Base-by-base conservation (phyloP, 345 rosid species). In the Citrus medica region DNA sequence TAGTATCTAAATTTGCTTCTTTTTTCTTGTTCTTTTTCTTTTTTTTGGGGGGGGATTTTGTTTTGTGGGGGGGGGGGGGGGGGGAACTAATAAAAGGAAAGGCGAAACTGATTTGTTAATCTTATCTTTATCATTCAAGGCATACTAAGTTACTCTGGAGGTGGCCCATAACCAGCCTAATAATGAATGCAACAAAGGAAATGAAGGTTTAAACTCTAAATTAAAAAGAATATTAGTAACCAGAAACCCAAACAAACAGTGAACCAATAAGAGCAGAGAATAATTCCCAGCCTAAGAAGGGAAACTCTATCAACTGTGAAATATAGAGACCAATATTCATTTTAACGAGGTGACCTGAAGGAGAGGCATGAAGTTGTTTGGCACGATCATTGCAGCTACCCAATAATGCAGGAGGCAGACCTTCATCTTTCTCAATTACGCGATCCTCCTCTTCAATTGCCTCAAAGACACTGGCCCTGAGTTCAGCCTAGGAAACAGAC, bases 311-410 rank as follows among this genome's bases (percentile, higher is more conserved):
- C 55, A 62, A 62, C 27, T 6, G 22, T 61, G 27, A 27, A 6
- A 62, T 9, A 58, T 21, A 67, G 37, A 67, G 55, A 22, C 9
- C 51, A 82, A 35, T 64, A 30, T 25, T 35, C 48, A 74, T 46
- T 73, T 17, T 60, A 32, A 62, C 55, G 13, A 63, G 81, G 64
- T 76, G 58, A 96, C 99, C 99, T 85, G 98, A 94, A 70, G 99
- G 93, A 71, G 93, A 90, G 75, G 97, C 94, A 84, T 97, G 98
- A 79, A 97, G 98, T 74, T 87, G 89, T 81, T 87, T 97, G 9
- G 99, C 98, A 65, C 91, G 91, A 33, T 94, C 98, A 67, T 92
- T 94, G 83, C 98, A 96, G 90, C 97, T 96, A 38, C 98, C 99
- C 88, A 96, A 80, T 77, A 96, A 80, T 53, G 99, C 98, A 81